Evolutionary conservation across 129 eudicot genomes (phyloP), one percentile per base, ranked within the genome.

Genomic region (Escallonia rubra): DNA sequence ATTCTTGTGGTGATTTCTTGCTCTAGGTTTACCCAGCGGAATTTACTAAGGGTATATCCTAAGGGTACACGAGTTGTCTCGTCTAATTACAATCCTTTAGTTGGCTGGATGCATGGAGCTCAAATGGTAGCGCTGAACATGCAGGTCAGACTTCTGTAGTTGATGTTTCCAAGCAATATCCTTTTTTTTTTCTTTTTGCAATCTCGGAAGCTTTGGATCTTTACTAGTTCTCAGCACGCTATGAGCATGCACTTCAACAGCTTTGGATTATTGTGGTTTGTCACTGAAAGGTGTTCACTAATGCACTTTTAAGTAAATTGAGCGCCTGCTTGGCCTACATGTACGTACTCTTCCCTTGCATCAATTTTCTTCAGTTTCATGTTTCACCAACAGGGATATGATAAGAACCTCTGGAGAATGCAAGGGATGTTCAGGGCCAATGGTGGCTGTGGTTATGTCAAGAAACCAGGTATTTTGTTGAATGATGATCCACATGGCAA

Each of bases 91-190:
- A 78, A 54, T 34, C 83, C 87, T 7, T 74, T 78, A 62, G 67
- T 70, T 74, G 87, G 87, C n/a, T 82, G 87, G 87, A 78, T 70
- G 42, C 75, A 82, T 74, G 87, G 87, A 66, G 87, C 87, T 66
- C 87, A 82, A 75, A 82, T 82, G 83, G 80, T 82, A 48, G 87
- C 87, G 46, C 71, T 78, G 47, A 82, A 82, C 67, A 82, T 82
- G 83, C 87, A 82, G 80, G 87, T 78, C 14, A 23, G 69, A 49
- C n/a, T 7, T 10, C 58, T 6, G 13, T 66, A n/a, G 10, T 3
- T 49, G 6, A 15, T 38, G 3, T 64, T 11, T 10, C 7, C 34
- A 6, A 56, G 9, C 8, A n/a, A 5, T 56, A n/a, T 13, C 39
- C 16, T 15, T 56, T 6, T 56, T 56, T 4, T 8, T 14, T 56